Base-by-base conservation (phyloP, 352 stramenopile genomes). In the Globisporangium sylvaticum region DNA sequence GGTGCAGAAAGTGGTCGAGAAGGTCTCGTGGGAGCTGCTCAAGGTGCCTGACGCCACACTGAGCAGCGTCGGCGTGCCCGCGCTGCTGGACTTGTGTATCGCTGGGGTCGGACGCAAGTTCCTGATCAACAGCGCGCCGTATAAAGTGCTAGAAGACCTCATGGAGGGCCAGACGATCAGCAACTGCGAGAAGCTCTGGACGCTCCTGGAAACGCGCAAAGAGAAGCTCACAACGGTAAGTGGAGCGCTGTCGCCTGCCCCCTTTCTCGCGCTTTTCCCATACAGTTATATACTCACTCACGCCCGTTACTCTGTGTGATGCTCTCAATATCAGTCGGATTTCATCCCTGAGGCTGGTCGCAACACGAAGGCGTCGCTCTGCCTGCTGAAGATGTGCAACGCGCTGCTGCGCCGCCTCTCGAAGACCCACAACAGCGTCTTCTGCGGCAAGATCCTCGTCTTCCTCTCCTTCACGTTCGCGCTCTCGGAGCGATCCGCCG, bases 391-490 rank as follows among this genome's bases (percentile, higher is more conserved):
- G 8, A 88, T 96, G 74, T 96, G 86, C 75, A 96, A 96, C 63
- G 81, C 88, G 57, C 73, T 96, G 57, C 75, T 96, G 68, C 86
- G 88, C 4, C 84, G 88, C 27, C 68, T 94, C 56, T 96, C 88
- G 31, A 94, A 94, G 77, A 96, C 88, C 25, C 86, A 96, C 70
- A 93, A 96, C 72, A 96, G 83, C 60, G 86, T 96, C n/a, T 96
- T 96, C 52, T 96, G 88, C 54, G 88, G 88, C 50, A 89, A 89
- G 67, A 96, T 96, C 67, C 68, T 96, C 42, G 70, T 94, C 55
- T 94, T 96, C 67, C 77, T 96, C 67, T 93, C 88, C 48, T 96
- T 90, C 57, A 93, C 82, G 25, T 96, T 96, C 27, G 77, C 86
- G 32, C 74, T 96, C 9, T 94, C 86, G 31, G 88, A 96, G 71